Evolutionary conservation across 176 grass and related monocot genomes (phyloP).

Genomic region (Oryza rufipogon): DNA sequence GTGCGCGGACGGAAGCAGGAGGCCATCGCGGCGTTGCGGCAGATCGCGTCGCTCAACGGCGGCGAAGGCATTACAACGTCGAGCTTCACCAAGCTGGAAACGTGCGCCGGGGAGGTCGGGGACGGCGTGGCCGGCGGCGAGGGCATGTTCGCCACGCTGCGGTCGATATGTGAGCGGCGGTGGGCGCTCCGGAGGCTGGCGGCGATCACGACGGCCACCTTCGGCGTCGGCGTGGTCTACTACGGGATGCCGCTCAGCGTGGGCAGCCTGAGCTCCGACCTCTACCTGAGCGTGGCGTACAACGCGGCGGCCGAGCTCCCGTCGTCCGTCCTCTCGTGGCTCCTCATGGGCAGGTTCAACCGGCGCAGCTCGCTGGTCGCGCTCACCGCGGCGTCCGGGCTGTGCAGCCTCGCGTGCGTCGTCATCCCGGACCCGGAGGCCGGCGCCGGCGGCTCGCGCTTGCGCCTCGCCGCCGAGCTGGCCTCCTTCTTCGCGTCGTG

Average conservation of each 20-base stretch:
- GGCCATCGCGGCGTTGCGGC: slow-evolving; percentile 63
- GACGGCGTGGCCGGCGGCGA: neutral
- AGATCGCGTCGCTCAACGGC: slow-evolving; percentile 54
- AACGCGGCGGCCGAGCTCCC: slow-evolving; percentile 86
- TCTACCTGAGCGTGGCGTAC: slow-evolving; percentile 82
- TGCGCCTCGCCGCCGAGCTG: slow-evolving; percentile 63
- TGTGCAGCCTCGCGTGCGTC: slow-evolving; percentile 62
- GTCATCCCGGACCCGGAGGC: slow-evolving; percentile 7
- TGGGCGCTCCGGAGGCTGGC: slow-evolving; percentile 69
- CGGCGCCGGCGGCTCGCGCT: neutral
- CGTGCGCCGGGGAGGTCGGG: slow-evolving; percentile 20
- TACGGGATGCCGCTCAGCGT: slow-evolving; percentile 92
- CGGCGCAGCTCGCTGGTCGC: slow-evolving; percentile 55
- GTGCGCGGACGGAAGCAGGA: slow-evolving; percentile 77
- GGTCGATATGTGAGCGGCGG: slow-evolving; percentile 51
- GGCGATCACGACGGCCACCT: slow-evolving; percentile 55
- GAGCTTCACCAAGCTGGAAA: slow-evolving; percentile 78
- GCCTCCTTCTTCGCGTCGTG: slow-evolving; percentile 75
- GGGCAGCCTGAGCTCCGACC: slow-evolving; percentile 72
- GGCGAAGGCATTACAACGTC: slow-evolving; percentile 46
- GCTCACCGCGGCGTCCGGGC: slow-evolving; percentile 49
- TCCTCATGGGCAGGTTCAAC: slow-evolving; percentile 59
- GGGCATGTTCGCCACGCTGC: slow-evolving; percentile 52
- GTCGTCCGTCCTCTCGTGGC: slow-evolving; percentile 49
- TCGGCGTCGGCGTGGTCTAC: slow-evolving; percentile 82